A percentile compares a stretch with the other conserved stretches of the same genome.
phyloP scores from a whole-genome alignment of 352 stramenopile genomes.

The Pythium sukuiense region DNA sequence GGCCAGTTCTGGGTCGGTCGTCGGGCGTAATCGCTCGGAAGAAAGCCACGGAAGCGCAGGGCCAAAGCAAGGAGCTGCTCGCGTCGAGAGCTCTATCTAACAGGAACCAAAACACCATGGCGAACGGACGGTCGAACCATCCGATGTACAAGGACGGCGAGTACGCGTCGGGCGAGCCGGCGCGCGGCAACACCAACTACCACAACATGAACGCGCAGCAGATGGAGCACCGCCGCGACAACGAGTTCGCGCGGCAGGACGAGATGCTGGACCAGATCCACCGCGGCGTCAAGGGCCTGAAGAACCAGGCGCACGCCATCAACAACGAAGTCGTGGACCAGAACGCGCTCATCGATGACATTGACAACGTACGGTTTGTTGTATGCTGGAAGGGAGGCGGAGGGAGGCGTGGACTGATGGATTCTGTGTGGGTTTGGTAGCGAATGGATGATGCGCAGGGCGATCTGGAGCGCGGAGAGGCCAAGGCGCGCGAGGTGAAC shows the following conservation, averaged over 20 bases:
- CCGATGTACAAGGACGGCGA: constrained; percentile 39
- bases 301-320: constrained; percentile 83
- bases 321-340: constrained; percentile 84
- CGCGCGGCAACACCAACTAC: constrained; percentile 39
- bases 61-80: neutral
- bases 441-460: constrained; percentile 28
- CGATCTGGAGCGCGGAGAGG: constrained; percentile 66
- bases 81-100: neutral
- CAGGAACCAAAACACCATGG: constrained; percentile 7
- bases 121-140: constrained; percentile 36
- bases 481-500: constrained; percentile 65
- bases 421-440: constrained; percentile 12
- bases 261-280: constrained; percentile 78
- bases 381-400: neutral
- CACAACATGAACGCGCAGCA: constrained; percentile 65
- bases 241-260: constrained; percentile 67
- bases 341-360: constrained; percentile 82
- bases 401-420: too few species aligned
- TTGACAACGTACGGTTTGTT: constrained; percentile 52
- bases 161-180: constrained; percentile 7
- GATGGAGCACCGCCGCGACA: constrained; percentile 51
- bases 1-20: constrained; percentile 1
- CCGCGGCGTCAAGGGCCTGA: constrained; percentile 70
- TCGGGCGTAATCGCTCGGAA: neutral
- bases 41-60: neutral